Base-by-base conservation (phyloP, 768 basidiomycete genomes). In the Coprinellus micaceus region DNA sequence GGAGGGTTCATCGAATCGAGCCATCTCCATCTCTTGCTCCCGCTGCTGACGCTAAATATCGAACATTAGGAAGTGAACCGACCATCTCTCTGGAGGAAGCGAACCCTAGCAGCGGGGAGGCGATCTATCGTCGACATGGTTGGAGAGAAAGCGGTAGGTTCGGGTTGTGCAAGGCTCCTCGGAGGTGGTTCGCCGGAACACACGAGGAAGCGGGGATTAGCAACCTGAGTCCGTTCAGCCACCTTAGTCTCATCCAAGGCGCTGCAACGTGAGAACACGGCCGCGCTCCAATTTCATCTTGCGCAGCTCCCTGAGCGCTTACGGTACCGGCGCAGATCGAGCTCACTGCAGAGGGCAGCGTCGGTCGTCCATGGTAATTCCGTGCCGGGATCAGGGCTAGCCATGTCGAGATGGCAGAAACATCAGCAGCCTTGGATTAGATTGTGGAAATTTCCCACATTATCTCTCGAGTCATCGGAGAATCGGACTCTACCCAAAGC, bases 41-140 rank as follows among this genome's bases (percentile, higher is more conserved):
- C 71, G 69, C 57, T 69, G 72, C n/a, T 28, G 73, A 71, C 74
- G 75, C 40, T 22, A 28, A n/a, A 53, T 53, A 36, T 17, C 11
- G 29, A 9, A n/a, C 7, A 29, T 51, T 29, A 51, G 33, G 30
- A 12, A 21, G 30, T 15, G 29, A 33, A 19, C n/a, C n/a, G 25
- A 13, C 21, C 4, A 21, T 12, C 7, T 47, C 15, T 47, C 22
- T 36, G 29, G 36, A 15, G 36, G 15, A 41, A 7, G 62, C 63
- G n/a, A 24, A 74, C 75, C 65, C 72, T 71, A 28, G 68, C 66
- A 41, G 73, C 73, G 33, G 72, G 72, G 13, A 74, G 67, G 54
- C 74, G 68, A 66, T 77, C 76, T 59, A 67, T 71, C 44, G 73
- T 67, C 64, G 71, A 72, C 61, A 63, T 65, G 21, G 17, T 47